These are phyloP conservation scores for Chytriomyces sp. DNA, from an alignment of 192 early-diverging fungal species.

Conservation along the genomic window DNA sequence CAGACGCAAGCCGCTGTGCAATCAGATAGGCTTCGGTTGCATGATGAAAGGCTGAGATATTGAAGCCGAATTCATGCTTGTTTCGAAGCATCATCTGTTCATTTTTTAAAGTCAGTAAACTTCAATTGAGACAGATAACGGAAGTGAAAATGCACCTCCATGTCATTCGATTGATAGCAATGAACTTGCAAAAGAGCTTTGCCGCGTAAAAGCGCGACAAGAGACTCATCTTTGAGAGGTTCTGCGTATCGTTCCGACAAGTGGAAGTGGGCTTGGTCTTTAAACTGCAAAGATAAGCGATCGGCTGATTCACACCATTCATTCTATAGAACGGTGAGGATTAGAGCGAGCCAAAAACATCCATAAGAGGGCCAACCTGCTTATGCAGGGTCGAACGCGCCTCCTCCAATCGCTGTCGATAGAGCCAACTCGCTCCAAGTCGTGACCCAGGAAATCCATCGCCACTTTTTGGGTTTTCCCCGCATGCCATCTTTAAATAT, in stretches of 20 bases:
- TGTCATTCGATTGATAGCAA: slow-evolving; percentile 52
- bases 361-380: not conserved
- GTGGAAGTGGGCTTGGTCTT: slow-evolving; percentile 41
- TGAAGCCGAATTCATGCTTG: slow-evolving; percentile 75
- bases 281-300: slow-evolving; percentile 30
- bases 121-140: not conserved
- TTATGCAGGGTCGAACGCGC: slow-evolving; percentile 38
- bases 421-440: slow-evolving; percentile 70
- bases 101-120: too few species aligned
- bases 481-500: slow-evolving; percentile 78
- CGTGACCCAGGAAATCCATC: slow-evolving; percentile 51
- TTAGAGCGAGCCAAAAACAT: not conserved
- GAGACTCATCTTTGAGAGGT: slow-evolving; percentile 60
- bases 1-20: slow-evolving; percentile 62
- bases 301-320: slow-evolving; percentile 64
- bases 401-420: slow-evolving; percentile 64
- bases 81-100: slow-evolving; percentile 73
- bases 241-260: slow-evolving; percentile 64
- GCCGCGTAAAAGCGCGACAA: slow-evolving; percentile 71
- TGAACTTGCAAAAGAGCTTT: slow-evolving; percentile 75
- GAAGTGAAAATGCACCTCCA: not conserved
- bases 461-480: slow-evolving; percentile 72
- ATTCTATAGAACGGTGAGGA: slow-evolving; percentile 53
- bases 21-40: slow-evolving; percentile 78
- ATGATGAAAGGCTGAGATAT: slow-evolving; percentile 77